Conservation (phyloP, 164 flowering plant species). For the Cinnamomum chago region DNA sequence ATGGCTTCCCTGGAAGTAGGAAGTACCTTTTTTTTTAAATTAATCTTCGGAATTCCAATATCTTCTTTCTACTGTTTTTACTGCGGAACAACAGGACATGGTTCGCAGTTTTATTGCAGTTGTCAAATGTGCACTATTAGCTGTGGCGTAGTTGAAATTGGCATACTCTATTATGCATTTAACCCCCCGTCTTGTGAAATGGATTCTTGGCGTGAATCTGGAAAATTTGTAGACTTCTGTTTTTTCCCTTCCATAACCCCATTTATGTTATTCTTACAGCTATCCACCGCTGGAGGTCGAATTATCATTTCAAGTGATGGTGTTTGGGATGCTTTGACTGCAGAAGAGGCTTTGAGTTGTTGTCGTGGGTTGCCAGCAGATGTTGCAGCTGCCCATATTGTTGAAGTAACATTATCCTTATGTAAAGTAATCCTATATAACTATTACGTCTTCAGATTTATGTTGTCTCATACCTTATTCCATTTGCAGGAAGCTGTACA, state of each 20-base stretch:
- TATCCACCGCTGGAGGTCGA: slow-evolving; percentile 89
- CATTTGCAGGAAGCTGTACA: slow-evolving; percentile 72
- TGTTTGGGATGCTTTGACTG: slow-evolving; percentile 93
- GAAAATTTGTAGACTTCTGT: too few relatives aligned
- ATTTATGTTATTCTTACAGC: slow-evolving; percentile 37
- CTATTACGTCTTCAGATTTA: background rate
- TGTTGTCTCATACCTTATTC: slow-evolving; percentile 3
- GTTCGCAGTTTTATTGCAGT: too few relatives aligned
- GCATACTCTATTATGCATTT: too few relatives aligned
- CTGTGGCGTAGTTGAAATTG: too few relatives aligned
- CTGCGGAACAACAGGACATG: background rate
- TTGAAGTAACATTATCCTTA: slow-evolving; percentile 46
- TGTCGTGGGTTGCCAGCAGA: slow-evolving; percentile 83
- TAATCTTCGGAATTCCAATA: background rate
- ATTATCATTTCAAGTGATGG: slow-evolving; percentile 94
- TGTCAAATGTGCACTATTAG: too few relatives aligned
- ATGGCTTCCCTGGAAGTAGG: background rate
- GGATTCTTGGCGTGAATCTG: background rate
- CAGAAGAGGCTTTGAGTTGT: slow-evolving; percentile 71
- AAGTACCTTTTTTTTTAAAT: background rate
- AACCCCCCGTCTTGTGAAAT: too few relatives aligned
- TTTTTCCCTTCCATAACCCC: background rate
- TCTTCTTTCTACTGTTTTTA: too few relatives aligned
- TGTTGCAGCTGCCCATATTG: slow-evolving; percentile 85
- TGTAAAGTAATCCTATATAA: background rate